phyloP scores from a whole-genome alignment of 1,139 yeast genomes.

The Yamadazyma siamensis region DNA sequence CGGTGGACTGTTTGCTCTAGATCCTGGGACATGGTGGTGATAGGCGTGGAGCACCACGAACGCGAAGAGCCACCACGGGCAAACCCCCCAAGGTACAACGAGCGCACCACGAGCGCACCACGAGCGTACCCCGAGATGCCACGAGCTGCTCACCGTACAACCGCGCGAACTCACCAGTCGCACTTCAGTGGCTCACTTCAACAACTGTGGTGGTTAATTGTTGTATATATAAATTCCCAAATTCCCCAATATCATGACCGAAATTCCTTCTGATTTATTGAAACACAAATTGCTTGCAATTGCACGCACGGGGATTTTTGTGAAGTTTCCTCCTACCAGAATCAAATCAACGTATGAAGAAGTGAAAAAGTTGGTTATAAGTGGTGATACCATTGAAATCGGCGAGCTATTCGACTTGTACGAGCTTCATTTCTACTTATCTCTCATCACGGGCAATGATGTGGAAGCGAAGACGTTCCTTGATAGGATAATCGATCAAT shows the following conservation, averaged over 20 bases:
- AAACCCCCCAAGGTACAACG: no score
- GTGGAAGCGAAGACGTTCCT: constrained; percentile 65
- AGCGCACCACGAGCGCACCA: no score
- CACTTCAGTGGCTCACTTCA: no score
- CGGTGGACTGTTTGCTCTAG: constrained; percentile 11
- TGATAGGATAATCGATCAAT: constrained; percentile 63
- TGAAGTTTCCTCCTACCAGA: constrained; percentile 34
- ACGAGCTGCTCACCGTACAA: no score
- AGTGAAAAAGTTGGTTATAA: constrained; percentile 26
- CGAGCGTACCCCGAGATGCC: no score
- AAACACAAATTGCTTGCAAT: constrained; percentile 25
- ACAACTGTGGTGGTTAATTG: constrained; percentile 5
- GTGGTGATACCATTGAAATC: constrained; percentile 33
- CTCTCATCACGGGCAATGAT: constrained; percentile 64
- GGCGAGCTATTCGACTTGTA: constrained; percentile 56
- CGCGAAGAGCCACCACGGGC: no score
- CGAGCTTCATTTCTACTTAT: constrained; percentile 70
- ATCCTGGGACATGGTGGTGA: constrained; percentile 8
- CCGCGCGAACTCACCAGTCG: no score
- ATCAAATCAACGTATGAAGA: constrained; percentile 30
- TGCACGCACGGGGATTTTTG: constrained; percentile 33
- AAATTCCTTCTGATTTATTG: constrained; percentile 4
- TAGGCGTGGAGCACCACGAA: no score
- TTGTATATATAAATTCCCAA: constrained; percentile 1
- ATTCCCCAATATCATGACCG: constrained; percentile 3